Conservation (phyloP, 2,329 filamentous ascomycete genomes). For the Aureobasidium sp. region DNA sequence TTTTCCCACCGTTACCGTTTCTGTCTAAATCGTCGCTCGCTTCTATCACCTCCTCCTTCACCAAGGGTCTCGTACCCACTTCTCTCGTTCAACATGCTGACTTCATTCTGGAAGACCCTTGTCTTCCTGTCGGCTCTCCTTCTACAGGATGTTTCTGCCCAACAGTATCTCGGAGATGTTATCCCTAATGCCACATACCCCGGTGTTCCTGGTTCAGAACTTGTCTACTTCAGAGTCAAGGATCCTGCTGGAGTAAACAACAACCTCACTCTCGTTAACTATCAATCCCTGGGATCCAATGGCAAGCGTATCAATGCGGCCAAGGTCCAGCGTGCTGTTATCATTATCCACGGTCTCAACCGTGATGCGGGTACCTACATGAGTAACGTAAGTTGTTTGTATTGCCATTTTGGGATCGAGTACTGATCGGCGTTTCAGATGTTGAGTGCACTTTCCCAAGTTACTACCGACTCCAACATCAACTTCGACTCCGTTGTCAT, state of each 20-base stretch:
- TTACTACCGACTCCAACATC: constrained; percentile 20
- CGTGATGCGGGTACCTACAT: constrained; percentile 28
- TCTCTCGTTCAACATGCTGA: constrained; percentile 2
- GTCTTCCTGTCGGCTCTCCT: constrained; percentile 2
- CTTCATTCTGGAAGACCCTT: constrained; percentile 4
- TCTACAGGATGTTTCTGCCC: constrained; percentile 13
- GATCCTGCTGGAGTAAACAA: constrained; percentile 20
- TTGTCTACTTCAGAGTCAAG: constrained; percentile 26
- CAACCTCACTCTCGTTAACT: constrained; percentile 27
- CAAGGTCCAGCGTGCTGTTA: constrained; percentile 25
- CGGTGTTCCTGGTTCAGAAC: constrained; percentile 24
- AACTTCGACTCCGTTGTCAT: constrained; percentile 24
- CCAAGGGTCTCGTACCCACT: background rate
- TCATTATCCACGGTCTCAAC: constrained; percentile 27
- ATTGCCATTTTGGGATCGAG: background rate
- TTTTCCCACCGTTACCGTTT: background rate
- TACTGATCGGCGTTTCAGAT: constrained; percentile 13
- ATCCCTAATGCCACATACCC: constrained; percentile 23
- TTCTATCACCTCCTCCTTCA: background rate
- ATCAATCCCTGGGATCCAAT: constrained; percentile 21
- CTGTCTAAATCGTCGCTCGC: constrained; percentile 1
- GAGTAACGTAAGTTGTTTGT: constrained; percentile 14
- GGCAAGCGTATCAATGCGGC: constrained; percentile 19
- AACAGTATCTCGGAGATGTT: constrained; percentile 25
- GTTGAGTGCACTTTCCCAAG: constrained; percentile 24